Base-by-base conservation (phyloP, 495 filamentous ascomycete species). In the Penicillium robsamsonii region DNA sequence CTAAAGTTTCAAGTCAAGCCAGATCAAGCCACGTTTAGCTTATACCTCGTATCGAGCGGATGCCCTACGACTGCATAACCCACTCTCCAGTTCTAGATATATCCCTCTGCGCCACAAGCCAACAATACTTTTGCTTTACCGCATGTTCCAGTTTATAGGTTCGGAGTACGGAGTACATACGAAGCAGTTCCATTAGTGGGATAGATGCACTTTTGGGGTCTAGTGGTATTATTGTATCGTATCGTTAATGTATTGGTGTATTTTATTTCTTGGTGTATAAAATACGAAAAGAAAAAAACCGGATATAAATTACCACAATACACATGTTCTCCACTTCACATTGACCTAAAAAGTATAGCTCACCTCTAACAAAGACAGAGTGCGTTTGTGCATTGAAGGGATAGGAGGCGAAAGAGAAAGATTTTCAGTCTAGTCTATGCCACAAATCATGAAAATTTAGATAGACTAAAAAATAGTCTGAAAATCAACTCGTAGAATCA, bases 221-320 rank as follows among this genome's bases (percentile, higher is more conserved):
- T 51, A 42, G 49, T 52, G 38, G 12, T 2, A 29, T 3, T 27
- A 27, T 27, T 22, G 25, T 27, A 27, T 27, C 25, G 4, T 5
- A 27, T 4, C 22, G 22, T 22, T 22, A 7, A 27, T 46, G 24
- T 43, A 52, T 38, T 25, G 24, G 5, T 20, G 31, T 45, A 46
- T 46, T 5, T n/a, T 46, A 18, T 13, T 22, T 18, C 52, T 54
- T 54, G 43, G 52, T 43, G 18, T 50, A n/a, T 4, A 22, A 31
- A 44, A 20, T 9, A 8, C 10, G 18, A 5, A 30, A 41, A 25
- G 29, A 18, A 56, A 40, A 37, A 33, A 13, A 29, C 22, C 15
- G 24, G 29, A 3, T 56, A 48, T 56, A 62, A 63, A 63, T 50
- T 63, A 63, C 60, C 18, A 27, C 10, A 27, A 27, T 61, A 50